Percentiles rank a stretch among this genome's conserved stretches.
These are phyloP conservation scores for Epicoccum sorghinum DNA, from an alignment of 2,329 filamentous ascomycete genomes.

Conservation along the genomic window DNA sequence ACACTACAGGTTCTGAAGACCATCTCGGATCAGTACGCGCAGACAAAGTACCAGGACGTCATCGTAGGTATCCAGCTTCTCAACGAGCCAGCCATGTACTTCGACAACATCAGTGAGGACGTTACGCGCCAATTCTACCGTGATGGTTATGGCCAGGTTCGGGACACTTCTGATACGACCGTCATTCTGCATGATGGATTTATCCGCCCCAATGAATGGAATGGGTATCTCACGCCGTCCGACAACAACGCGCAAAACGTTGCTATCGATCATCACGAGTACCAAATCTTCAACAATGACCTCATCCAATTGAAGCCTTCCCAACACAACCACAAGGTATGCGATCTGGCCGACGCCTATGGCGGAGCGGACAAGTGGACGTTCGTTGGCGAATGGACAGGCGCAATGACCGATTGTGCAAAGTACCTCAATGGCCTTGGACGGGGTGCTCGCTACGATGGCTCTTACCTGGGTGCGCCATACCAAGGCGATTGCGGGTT, in stretches of 20 bases:
- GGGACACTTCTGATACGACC: conserved; percentile 52
- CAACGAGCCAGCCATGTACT: conserved; percentile 59
- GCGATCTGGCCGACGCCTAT: conserved; percentile 59
- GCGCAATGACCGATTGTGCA: conserved; percentile 68
- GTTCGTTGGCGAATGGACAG: conserved; percentile 73
- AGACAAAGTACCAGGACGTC: conserved; percentile 61
- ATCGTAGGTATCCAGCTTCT: conserved; percentile 63
- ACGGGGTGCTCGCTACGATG: conserved; percentile 66
- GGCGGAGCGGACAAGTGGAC: conserved; percentile 64
- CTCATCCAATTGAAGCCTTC: conserved; percentile 58
- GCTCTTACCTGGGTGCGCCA: conserved; percentile 55
- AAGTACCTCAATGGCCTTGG: conserved; percentile 61
- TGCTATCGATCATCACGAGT: conserved; percentile 72
- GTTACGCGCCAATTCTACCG: conserved; percentile 61
- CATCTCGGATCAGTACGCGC: conserved; percentile 64
- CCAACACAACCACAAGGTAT: conserved; percentile 63
- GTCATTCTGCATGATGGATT: conserved; percentile 68
- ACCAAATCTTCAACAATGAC: conserved; percentile 65
- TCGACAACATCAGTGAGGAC: conserved; percentile 53
- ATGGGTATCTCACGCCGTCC: conserved; percentile 62
- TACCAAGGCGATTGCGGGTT: conserved; percentile 62
- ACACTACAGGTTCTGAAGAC: conserved; percentile 63
- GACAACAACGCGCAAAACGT: conserved; percentile 61
- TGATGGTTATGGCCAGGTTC: conserved; percentile 58
- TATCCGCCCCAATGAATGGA: conserved; percentile 61